Evolutionary conservation across 139 green algal species (phyloP).

Genomic region (Mesotaenium endlicherianum): DNA sequence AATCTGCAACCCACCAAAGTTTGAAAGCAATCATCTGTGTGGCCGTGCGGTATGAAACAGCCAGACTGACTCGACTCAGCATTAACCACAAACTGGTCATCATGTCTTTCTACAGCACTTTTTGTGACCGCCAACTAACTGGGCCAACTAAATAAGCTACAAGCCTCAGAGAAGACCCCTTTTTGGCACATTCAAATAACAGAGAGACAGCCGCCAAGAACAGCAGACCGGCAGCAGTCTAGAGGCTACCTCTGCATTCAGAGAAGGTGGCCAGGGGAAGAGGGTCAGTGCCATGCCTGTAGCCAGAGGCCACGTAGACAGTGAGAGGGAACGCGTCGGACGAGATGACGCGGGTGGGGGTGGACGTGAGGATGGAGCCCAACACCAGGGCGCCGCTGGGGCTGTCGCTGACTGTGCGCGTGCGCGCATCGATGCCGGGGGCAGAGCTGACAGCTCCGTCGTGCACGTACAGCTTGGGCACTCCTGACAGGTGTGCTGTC

Average conservation of each 20-base stretch:
- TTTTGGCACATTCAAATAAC: no score
- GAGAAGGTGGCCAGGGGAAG: no score
- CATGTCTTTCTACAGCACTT: no score
- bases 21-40: no score
- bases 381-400: background rate
- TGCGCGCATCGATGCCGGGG: background rate
- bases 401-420: background rate
- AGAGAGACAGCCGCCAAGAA: background rate
- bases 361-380: background rate
- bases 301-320: background rate
- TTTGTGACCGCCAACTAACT: no score
- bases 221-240: background rate
- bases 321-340: constrained; percentile 18
- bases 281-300: background rate
- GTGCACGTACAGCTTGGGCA: constrained; percentile 18
- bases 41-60: no score
- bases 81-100: no score
- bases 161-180: no score
- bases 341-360: background rate
- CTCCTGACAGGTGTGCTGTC: constrained; percentile 6
- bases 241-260: no score
- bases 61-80: no score
- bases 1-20: no score
- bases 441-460: constrained; percentile 25
- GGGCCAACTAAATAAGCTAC: no score